A percentile compares a stretch with the other conserved stretches of the same genome.
Conservation (phyloP, 495 filamentous ascomycete species). For the Daldinia caldariorum region DNA sequence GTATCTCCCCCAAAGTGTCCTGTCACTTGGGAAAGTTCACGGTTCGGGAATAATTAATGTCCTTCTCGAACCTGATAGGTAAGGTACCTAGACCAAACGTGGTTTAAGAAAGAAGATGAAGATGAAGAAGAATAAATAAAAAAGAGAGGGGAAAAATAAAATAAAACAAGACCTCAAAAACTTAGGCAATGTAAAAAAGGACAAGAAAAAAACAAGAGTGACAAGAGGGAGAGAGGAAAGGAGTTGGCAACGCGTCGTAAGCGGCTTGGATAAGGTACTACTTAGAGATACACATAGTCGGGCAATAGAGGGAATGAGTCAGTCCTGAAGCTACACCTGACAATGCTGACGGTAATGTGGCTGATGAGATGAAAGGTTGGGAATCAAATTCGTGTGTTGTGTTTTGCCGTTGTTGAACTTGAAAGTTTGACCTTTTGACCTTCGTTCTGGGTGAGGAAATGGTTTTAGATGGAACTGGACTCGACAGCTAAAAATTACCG, state of each 20-base stretch:
- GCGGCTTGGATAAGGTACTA: conserved; percentile 24
- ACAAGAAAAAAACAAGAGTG: conserved; percentile 14
- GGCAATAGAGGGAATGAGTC: conserved; percentile 10
- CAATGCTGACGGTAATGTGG: background rate
- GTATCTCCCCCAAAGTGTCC: conserved; percentile 1
- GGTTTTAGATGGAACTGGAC: conserved; percentile 23
- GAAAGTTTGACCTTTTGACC: conserved; percentile 12
- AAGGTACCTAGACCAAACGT: background rate
- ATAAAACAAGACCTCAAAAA: conserved; percentile 5
- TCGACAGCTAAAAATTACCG: conserved; percentile 33
- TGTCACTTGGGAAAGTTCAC: conserved; percentile 10
- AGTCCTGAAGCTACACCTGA: conserved; percentile 12
- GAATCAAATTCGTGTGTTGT: background rate
- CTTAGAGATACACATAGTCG: conserved; percentile 33
- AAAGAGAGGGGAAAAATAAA: background rate
- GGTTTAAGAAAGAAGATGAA: background rate
- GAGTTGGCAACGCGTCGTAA: conserved; percentile 40
- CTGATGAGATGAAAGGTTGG: conserved; percentile 8
- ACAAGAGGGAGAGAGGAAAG: conserved; percentile 21
- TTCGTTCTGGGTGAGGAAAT: conserved; percentile 2
- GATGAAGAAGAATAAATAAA: too few relatives aligned
- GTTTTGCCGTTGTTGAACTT: conserved; percentile 20
- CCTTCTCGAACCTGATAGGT: background rate
- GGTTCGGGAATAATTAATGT: conserved; percentile 6
- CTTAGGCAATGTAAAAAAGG: background rate